phyloP scores from a whole-genome alignment of 139 green algal genomes.

The Picochlorum sp. region DNA sequence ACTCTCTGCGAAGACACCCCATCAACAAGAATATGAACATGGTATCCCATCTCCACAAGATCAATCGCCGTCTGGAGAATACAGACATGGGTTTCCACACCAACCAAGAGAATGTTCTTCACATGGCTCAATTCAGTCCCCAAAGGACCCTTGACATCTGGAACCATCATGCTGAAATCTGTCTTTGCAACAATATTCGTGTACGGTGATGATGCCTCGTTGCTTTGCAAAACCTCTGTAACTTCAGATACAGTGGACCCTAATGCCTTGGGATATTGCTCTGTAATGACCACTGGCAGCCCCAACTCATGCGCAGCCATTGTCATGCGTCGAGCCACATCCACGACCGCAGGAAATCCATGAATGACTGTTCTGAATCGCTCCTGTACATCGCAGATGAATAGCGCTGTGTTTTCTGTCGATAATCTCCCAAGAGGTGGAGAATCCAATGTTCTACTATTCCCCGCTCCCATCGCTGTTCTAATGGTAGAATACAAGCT shows the following conservation, averaged over 20 bases:
- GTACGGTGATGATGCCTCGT: constrained; percentile 10
- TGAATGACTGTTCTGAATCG: constrained; percentile 58
- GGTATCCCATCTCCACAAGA: constrained; percentile 47
- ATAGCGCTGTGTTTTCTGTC: constrained; percentile 36
- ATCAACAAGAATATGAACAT: constrained; percentile 77
- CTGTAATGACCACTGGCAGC: constrained; percentile 68
- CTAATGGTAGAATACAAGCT: neutral
- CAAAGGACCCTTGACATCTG: constrained; percentile 31
- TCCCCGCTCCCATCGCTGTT: neutral
- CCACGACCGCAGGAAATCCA: constrained; percentile 48
- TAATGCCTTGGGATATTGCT: constrained; percentile 80
- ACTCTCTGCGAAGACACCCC: constrained; percentile 56
- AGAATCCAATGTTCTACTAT: neutral
- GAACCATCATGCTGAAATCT: constrained; percentile 32
- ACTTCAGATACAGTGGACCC: constrained; percentile 63
- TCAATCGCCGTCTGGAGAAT: constrained; percentile 78
- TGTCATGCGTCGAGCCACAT: constrained; percentile 50
- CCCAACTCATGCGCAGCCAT: constrained; percentile 38
- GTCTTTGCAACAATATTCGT: constrained; percentile 29
- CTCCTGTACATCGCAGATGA: constrained; percentile 74
- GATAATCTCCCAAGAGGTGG: constrained; percentile 31
- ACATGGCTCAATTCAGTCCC: constrained; percentile 14
- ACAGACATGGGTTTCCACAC: constrained; percentile 88
- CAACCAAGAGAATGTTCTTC: constrained; percentile 63
- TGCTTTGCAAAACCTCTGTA: constrained; percentile 32